Conservation (phyloP, 2,329 filamentous ascomycete species). For the Huntiella moniliformis region DNA sequence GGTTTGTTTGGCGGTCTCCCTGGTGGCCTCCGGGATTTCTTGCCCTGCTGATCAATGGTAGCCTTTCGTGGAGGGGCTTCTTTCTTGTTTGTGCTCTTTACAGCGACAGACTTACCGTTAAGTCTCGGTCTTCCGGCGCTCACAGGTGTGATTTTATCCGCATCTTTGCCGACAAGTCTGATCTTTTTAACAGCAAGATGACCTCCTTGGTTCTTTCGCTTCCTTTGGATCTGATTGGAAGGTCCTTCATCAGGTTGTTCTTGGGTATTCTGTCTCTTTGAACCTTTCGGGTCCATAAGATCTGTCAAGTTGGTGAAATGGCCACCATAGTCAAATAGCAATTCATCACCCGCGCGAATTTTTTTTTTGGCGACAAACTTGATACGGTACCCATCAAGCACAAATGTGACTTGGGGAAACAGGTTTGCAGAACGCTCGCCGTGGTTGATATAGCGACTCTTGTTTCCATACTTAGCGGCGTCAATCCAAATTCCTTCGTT, state of each 20-base stretch:
- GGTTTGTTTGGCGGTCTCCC: too few relatives aligned
- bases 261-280: slow-evolving; percentile 2
- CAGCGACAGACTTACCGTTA: too few relatives aligned
- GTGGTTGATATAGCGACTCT: slow-evolving; percentile 71
- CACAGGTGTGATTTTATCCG: too few relatives aligned
- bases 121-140: too few relatives aligned
- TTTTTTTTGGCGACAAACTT: slow-evolving; percentile 50
- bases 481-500: slow-evolving; percentile 51
- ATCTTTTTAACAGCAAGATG: too few relatives aligned
- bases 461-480: slow-evolving; percentile 58
- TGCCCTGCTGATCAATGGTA: too few relatives aligned
- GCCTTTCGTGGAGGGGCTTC: too few relatives aligned
- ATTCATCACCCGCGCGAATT: slow-evolving; percentile 53
- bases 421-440: slow-evolving; percentile 36
- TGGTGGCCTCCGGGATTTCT: too few relatives aligned
- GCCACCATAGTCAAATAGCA: slow-evolving; percentile 67
- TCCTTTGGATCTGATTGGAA: too few relatives aligned
- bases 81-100: too few relatives aligned
- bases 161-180: too few relatives aligned
- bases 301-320: slow-evolving; percentile 40
- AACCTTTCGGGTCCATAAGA: slow-evolving; percentile 5
- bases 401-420: slow-evolving; percentile 46
- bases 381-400: slow-evolving; percentile 60
- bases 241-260: background rate
- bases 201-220: too few relatives aligned